A percentile compares a stretch with the other conserved stretches of the same genome.
phyloP scores from a whole-genome alignment of 2,329 filamentous ascomycete species.

The Aspergillus niger region DNA sequence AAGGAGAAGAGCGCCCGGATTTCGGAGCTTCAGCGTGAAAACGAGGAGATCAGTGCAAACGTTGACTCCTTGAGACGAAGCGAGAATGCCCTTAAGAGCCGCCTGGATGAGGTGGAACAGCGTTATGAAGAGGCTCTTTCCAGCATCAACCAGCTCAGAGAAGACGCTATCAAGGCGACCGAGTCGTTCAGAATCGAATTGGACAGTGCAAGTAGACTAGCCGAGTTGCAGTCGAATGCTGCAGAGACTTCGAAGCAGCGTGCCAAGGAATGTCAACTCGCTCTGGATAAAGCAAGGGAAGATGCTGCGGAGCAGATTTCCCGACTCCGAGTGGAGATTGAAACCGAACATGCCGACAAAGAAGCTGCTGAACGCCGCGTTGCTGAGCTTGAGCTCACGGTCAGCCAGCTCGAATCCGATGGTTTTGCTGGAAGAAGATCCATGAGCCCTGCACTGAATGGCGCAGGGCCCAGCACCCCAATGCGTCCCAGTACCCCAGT shows the following conservation, averaged over 20 bases:
- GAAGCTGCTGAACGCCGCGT: constrained; percentile 64
- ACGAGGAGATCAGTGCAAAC: constrained; percentile 78
- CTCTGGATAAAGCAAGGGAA: constrained; percentile 61
- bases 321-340: constrained; percentile 54
- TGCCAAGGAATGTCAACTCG: constrained; percentile 58
- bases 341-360: constrained; percentile 61
- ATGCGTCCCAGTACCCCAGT: constrained; percentile 53
- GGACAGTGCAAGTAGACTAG: constrained; percentile 76
- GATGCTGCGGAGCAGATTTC: constrained; percentile 63
- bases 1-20: constrained; percentile 94
- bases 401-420: constrained; percentile 63
- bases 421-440: constrained; percentile 48
- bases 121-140: constrained; percentile 83
- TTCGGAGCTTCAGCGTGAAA: constrained; percentile 80
- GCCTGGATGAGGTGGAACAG: constrained; percentile 78
- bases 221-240: constrained; percentile 67
- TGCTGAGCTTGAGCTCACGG: constrained; percentile 64
- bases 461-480: constrained; percentile 51
- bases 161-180: constrained; percentile 77
- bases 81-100: constrained; percentile 76
- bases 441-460: constrained; percentile 59
- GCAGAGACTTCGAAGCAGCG: constrained; percentile 62
- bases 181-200: constrained; percentile 86
- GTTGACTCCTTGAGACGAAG: constrained; percentile 76
- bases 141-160: constrained; percentile 82